Percentiles rank a stretch among this genome's conserved stretches.
Conservation (phyloP, 1,284 basidiomycete genomes). For the Earliella scabrosa region DNA sequence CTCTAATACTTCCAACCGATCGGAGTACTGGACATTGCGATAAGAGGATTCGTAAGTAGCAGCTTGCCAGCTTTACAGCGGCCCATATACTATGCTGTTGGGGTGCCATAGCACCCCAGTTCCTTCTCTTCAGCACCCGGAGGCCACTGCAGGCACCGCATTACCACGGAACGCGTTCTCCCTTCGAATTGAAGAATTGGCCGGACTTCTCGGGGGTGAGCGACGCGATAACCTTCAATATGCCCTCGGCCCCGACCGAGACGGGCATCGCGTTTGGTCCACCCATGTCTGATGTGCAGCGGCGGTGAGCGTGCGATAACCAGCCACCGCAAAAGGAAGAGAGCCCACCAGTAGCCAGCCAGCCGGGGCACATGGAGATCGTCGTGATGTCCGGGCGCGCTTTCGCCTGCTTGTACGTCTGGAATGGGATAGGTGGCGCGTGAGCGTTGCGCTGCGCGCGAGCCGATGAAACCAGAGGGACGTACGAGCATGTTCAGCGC, state of each 20-base stretch:
- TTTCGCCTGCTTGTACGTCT: slow-evolving; percentile 33
- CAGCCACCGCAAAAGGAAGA: not conserved
- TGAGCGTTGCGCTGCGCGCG: too few relatives aligned
- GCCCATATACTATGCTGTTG: too few relatives aligned
- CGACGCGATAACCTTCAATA: not conserved
- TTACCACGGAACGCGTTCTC: not conserved
- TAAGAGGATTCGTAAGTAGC: too few relatives aligned
- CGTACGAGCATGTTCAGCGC: slow-evolving; percentile 10
- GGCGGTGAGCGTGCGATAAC: too few relatives aligned
- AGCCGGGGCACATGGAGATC: slow-evolving; percentile 27
- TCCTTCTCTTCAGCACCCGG: too few relatives aligned
- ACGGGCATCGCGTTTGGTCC: not conserved
- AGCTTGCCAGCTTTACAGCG: too few relatives aligned
- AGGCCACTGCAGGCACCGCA: too few relatives aligned
- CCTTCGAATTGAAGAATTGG: not conserved
- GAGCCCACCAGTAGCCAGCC: slow-evolving; percentile 30
- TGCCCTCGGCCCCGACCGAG: not conserved
- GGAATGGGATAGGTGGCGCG: too few relatives aligned
- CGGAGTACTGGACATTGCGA: too few relatives aligned
- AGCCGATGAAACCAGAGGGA: not conserved
- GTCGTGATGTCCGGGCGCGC: slow-evolving; percentile 22
- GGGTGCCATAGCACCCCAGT: too few relatives aligned
- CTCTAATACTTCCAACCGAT: too few relatives aligned
- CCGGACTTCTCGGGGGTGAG: not conserved
- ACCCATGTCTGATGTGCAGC: slow-evolving; percentile 3